Conservation (phyloP, 768 basidiomycete species). For the Zangia roseola region DNA sequence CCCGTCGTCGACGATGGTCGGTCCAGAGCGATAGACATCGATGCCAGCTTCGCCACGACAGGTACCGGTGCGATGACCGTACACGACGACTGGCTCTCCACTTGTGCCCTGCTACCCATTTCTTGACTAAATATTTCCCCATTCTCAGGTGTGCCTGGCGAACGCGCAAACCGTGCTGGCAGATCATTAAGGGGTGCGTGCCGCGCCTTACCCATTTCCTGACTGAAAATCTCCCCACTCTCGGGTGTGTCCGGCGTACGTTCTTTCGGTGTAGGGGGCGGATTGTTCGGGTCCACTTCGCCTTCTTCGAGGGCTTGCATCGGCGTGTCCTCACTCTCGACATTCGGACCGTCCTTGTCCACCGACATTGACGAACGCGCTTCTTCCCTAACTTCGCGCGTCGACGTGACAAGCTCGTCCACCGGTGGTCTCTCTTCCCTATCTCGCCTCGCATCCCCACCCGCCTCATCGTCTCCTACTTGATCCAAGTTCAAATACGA, state of each 20-base stretch:
- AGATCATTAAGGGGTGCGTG: too few relatives aligned
- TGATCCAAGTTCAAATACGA: slow-evolving; percentile 26
- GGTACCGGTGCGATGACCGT: background rate
- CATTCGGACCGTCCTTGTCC: background rate
- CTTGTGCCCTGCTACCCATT: background rate
- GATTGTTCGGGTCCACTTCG: slow-evolving; percentile 13
- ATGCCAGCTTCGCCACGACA: background rate
- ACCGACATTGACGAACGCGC: background rate
- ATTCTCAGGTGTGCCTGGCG: slow-evolving; percentile 5
- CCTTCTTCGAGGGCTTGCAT: slow-evolving; percentile 12
- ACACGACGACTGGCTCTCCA: background rate
- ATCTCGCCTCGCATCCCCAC: background rate
- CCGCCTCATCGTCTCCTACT: background rate
- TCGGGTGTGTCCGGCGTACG: slow-evolving; percentile 2
- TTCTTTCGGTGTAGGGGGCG: background rate
- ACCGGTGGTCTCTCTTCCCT: background rate
- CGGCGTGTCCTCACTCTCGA: background rate
- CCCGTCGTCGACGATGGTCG: background rate
- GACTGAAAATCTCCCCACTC: slow-evolving; percentile 19
- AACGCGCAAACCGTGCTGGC: background rate
- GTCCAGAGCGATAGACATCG: background rate
- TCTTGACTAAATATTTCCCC: slow-evolving; percentile 18
- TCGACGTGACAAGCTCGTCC: background rate
- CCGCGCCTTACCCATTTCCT: background rate
- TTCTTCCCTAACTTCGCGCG: background rate